phyloP scores from a whole-genome alignment of 2,329 filamentous ascomycete species.

The Alternaria brassicae region DNA sequence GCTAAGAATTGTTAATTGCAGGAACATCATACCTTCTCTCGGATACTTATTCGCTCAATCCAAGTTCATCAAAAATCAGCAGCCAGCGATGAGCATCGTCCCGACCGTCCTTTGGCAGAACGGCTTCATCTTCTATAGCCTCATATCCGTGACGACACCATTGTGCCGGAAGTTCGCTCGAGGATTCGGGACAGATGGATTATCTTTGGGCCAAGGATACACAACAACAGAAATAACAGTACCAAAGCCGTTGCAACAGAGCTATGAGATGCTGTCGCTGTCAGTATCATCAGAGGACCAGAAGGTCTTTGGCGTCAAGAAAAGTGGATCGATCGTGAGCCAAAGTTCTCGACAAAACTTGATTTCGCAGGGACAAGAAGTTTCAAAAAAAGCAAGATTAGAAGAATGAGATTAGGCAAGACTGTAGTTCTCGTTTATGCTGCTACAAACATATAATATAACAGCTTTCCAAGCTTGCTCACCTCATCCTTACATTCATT shows the following conservation, averaged over 20 bases:
- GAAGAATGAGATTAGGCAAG: too few species aligned
- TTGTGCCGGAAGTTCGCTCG: conserved; percentile 7
- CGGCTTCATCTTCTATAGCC: conserved; percentile 4
- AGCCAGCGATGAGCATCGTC: conserved; percentile 7
- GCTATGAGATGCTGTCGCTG: not conserved
- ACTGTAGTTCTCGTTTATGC: too few species aligned
- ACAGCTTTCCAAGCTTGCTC: too few species aligned
- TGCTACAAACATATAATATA: too few species aligned
- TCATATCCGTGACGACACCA: conserved; percentile 16
- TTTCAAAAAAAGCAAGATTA: too few species aligned
- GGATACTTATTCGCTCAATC: conserved; percentile 4
- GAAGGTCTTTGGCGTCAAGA: too few species aligned
- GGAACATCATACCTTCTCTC: conserved; percentile 6
- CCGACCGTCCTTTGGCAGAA: conserved; percentile 11
- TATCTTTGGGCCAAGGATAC: not conserved
- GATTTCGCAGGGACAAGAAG: too few species aligned
- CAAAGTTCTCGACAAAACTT: too few species aligned
- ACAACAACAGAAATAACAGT: not conserved
- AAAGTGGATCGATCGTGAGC: too few species aligned
- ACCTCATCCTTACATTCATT: too few species aligned
- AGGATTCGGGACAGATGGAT: conserved; percentile 7
- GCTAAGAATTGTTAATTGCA: not conserved
- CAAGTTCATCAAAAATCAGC: not conserved
- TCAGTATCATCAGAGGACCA: too few species aligned
- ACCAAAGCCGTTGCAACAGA: not conserved